Conservation (phyloP, 306 rosid species). For the Dryas drummondii region DNA sequence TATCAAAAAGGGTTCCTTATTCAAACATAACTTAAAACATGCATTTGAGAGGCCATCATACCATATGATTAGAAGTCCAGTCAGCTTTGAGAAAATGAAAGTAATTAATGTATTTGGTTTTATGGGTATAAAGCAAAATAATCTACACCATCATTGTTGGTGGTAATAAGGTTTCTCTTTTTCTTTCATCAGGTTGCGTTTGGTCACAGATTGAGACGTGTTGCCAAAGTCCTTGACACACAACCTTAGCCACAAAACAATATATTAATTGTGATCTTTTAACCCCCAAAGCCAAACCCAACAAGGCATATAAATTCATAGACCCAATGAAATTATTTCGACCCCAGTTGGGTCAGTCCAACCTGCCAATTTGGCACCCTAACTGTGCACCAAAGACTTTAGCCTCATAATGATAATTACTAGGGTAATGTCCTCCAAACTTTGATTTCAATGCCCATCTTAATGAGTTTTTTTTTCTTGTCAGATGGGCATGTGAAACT, state of each 20-base stretch:
- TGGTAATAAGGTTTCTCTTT: constrained; percentile 42
- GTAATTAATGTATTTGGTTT: constrained; percentile 28
- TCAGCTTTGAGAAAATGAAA: constrained; percentile 37
- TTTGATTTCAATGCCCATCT: constrained; percentile 15
- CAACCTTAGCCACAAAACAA: constrained; percentile 16
- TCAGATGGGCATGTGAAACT: constrained; percentile 31
- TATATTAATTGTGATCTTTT: constrained; percentile 4
- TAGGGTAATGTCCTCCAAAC: neutral
- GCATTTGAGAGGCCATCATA: constrained; percentile 32
- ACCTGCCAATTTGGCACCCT: constrained; percentile 14
- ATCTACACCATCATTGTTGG: constrained; percentile 31
- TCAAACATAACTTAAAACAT: constrained; percentile 37
- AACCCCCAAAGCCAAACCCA: neutral
- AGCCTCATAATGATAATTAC: neutral
- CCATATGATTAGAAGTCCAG: constrained; percentile 36
- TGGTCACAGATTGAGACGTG: constrained; percentile 60
- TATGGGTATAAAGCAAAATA: constrained; percentile 25
- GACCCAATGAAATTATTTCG: neutral
- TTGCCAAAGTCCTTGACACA: constrained; percentile 49
- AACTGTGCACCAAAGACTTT: neutral
- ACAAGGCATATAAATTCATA: too few species aligned
- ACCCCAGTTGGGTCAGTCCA: constrained; percentile 7
- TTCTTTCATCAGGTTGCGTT: constrained; percentile 32
- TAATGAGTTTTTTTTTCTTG: constrained; percentile 23
- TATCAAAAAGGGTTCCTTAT: constrained; percentile 26